These are phyloP conservation scores for Colletotrichum tropicicola DNA, from an alignment of 2,329 filamentous ascomycete species.

Conservation along the genomic window DNA sequence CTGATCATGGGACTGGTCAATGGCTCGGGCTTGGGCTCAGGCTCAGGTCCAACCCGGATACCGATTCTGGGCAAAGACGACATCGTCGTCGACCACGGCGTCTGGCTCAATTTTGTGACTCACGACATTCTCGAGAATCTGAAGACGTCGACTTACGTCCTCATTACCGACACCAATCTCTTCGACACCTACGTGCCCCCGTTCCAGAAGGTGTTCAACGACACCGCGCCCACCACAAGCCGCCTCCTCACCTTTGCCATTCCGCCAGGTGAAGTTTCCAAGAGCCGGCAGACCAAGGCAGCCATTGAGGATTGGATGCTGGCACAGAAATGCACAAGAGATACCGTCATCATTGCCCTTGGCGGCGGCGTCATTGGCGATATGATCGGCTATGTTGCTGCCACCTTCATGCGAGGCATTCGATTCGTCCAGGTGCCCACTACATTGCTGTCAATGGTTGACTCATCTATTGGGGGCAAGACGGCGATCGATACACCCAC, in stretches of 20 bases:
- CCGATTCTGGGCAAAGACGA: conserved; percentile 87
- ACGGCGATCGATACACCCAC: conserved; percentile 96
- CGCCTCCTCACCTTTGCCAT: conserved; percentile 88
- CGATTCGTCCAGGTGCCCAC: conserved; percentile 97
- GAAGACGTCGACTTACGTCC: conserved; percentile 89
- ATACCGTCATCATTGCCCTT: conserved; percentile 93
- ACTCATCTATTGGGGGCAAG: conserved; percentile 98
- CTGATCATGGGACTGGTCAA: conserved; percentile 28
- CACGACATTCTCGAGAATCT: conserved; percentile 82
- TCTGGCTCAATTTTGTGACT: conserved; percentile 86
- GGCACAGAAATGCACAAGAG: conserved; percentile 88
- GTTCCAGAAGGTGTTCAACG: conserved; percentile 64
- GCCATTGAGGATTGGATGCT: conserved; percentile 99
- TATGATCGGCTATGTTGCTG: conserved; percentile 96
- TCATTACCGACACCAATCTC: conserved; percentile 97
- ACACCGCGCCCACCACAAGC: conserved; percentile 50
- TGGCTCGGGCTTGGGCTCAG: conserved; percentile 24
- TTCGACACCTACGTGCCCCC: conserved; percentile 80
- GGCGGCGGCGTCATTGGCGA: conserved; percentile 98
- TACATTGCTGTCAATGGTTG: conserved; percentile 94
- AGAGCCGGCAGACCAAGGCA: conserved; percentile 91
- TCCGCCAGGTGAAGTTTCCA: conserved; percentile 91
- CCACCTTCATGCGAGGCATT: conserved; percentile 98
- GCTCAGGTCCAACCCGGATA: conserved; percentile 65
- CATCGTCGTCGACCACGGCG: conserved; percentile 90